Evolutionary conservation across 2,329 filamentous ascomycete species (phyloP).

Genomic region (Colletotrichum lupini): DNA sequence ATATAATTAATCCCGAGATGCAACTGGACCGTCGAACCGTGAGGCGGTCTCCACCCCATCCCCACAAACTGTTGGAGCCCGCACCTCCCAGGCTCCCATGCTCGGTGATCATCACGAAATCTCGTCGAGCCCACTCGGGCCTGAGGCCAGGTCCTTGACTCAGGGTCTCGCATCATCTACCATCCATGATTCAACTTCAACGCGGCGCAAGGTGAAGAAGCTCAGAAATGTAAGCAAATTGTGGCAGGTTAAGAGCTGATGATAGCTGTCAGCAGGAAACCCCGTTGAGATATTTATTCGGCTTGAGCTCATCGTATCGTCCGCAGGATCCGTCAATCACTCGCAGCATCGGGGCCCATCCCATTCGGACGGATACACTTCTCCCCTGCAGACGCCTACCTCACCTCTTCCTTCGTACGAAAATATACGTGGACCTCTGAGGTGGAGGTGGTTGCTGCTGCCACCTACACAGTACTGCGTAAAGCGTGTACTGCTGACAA

Average conservation of each 20-base stretch:
- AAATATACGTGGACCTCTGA: background rate
- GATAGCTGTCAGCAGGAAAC: no score
- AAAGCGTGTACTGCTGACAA: background rate
- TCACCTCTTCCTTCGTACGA: background rate
- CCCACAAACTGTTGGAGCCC: conserved; percentile 11
- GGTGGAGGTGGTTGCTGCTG: background rate
- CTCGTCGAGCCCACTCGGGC: conserved; percentile 9
- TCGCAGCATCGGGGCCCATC: background rate
- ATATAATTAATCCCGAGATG: background rate
- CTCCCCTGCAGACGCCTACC: background rate
- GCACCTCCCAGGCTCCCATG: background rate
- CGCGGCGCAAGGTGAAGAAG: conserved; percentile 1
- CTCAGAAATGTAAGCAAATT: background rate
- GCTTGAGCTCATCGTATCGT: no score
- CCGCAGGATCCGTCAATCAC: background rate
- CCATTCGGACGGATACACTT: no score
- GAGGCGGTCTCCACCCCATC: conserved; percentile 2
- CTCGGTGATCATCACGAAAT: conserved; percentile 25
- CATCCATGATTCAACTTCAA: background rate
- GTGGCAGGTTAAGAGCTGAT: background rate
- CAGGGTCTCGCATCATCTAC: background rate
- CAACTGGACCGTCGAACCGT: background rate
- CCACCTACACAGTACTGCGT: background rate
- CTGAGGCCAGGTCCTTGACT: conserved; percentile 12
- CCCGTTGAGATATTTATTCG: no score